Conservation (phyloP, 306 rosid species). For the Cucurbita maxima region DNA sequence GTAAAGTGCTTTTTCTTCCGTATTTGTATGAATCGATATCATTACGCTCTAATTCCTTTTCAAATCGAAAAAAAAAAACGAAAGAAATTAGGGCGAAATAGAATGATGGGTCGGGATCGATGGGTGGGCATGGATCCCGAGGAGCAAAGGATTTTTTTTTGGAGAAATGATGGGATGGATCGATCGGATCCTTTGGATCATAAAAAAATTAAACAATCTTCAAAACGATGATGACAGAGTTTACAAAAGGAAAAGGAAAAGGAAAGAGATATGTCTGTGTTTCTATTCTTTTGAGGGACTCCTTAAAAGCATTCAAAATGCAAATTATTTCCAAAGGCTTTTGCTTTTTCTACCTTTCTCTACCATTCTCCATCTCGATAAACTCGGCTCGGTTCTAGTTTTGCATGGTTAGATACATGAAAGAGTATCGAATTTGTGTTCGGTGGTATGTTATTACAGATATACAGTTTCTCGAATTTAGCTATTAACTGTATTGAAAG, state of each 20-base stretch:
- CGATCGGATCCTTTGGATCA: conserved; percentile 8
- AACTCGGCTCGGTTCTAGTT: too few relatives aligned
- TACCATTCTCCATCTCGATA: conserved; percentile 11
- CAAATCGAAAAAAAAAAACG: neutral
- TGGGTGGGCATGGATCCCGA: neutral
- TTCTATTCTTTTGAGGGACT: conserved; percentile 11
- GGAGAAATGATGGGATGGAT: conserved; percentile 6
- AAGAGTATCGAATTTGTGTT: too few relatives aligned
- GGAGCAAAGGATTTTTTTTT: conserved; percentile 3
- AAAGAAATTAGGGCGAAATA: neutral
- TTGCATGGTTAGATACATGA: too few relatives aligned
- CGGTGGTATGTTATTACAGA: neutral
- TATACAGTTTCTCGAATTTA: too few relatives aligned
- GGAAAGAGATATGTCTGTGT: neutral
- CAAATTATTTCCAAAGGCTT: neutral
- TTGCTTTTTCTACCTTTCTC: conserved; percentile 3
- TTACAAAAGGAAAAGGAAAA: neutral
- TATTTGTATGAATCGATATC: too few relatives aligned
- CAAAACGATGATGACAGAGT: neutral
- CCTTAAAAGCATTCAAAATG: conserved; percentile 11
- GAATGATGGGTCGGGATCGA: neutral
- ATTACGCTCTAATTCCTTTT: too few relatives aligned
- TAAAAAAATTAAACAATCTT: conserved; percentile 1
- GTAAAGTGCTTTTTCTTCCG: too few relatives aligned
- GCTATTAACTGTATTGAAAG: too few relatives aligned